These are phyloP conservation scores for Sonneratia caseolaris DNA, from an alignment of 345 rosid species.

Conservation along the genomic window DNA sequence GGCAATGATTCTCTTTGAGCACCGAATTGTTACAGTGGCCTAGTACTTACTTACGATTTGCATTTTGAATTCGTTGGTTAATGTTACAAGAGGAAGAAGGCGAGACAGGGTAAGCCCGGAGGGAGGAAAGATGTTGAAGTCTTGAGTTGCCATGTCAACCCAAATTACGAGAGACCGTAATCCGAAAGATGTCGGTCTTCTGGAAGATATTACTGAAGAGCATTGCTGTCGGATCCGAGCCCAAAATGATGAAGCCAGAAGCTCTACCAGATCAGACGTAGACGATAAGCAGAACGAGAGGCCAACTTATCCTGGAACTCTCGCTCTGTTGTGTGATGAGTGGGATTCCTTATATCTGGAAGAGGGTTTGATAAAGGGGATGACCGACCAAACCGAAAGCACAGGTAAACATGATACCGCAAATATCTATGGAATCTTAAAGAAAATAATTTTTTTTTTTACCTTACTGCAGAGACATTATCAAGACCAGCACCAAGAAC, in stretches of 20 bases:
- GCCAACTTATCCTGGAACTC: constrained; percentile 15
- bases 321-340: constrained; percentile 24
- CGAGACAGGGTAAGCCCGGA: neutral
- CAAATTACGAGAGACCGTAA: neutral
- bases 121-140: neutral
- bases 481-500: constrained; percentile 12
- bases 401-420: constrained; percentile 18
- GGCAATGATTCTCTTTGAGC: neutral
- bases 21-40: neutral
- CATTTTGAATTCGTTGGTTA: neutral
- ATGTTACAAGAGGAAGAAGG: neutral
- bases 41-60: neutral
- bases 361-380: constrained; percentile 12
- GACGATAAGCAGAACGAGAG: constrained; percentile 12
- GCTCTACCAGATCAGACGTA: constrained; percentile 3
- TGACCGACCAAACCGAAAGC: constrained; percentile 10
- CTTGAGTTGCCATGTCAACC: neutral
- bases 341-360: constrained; percentile 16
- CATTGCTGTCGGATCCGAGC: neutral
- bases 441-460: constrained; percentile 6
- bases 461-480: constrained; percentile 23
- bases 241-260: neutral
- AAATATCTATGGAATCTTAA: constrained; percentile 18
- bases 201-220: neutral
- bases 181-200: neutral